Conservation (phyloP, 495 filamentous ascomycete species). For the Echria macrotheca region DNA sequence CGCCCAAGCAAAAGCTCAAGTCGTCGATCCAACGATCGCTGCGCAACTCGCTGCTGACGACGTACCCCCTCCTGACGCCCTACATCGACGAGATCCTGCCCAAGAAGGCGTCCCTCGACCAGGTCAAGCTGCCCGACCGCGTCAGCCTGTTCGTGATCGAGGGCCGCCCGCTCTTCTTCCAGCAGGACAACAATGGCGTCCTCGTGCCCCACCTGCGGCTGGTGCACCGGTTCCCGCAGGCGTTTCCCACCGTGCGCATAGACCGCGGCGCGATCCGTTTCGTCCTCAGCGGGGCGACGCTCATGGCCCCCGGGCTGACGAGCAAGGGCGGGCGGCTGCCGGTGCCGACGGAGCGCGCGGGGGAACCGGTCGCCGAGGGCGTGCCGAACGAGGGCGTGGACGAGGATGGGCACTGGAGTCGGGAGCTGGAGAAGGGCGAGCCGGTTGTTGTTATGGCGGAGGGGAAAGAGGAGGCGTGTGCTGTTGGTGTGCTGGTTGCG, state of each 20-base stretch:
- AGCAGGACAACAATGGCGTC: slow-evolving; percentile 75
- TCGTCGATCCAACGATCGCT: slow-evolving; percentile 87
- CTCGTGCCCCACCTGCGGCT: slow-evolving; percentile 71
- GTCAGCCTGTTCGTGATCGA: slow-evolving; percentile 80
- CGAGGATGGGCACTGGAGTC: slow-evolving; percentile 45
- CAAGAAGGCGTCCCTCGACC: slow-evolving; percentile 89
- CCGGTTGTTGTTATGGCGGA: slow-evolving; percentile 87
- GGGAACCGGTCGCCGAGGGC: slow-evolving; percentile 30
- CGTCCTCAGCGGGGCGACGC: slow-evolving; percentile 82
- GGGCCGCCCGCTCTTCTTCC: slow-evolving; percentile 76
- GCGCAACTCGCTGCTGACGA: slow-evolving; percentile 70
- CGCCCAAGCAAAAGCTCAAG: slow-evolving; percentile 92
- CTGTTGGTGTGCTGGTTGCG: slow-evolving; percentile 79
- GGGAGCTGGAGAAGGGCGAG: slow-evolving; percentile 64
- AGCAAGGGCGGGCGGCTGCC: slow-evolving; percentile 70
- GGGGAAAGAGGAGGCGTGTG: slow-evolving; percentile 86
- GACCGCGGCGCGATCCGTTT: slow-evolving; percentile 96
- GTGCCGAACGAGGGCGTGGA: slow-evolving; percentile 40
- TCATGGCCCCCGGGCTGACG: slow-evolving; percentile 94
- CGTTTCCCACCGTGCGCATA: slow-evolving; percentile 64
- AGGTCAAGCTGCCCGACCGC: slow-evolving; percentile 88
- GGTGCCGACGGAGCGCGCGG: slow-evolving; percentile 33
- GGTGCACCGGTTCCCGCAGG: slow-evolving; percentile 64
- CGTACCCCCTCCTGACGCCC: slow-evolving; percentile 80
- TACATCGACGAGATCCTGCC: slow-evolving; percentile 93